Conservation (phyloP, 148 eudicot species). For the Camellia sinensis region DNA sequence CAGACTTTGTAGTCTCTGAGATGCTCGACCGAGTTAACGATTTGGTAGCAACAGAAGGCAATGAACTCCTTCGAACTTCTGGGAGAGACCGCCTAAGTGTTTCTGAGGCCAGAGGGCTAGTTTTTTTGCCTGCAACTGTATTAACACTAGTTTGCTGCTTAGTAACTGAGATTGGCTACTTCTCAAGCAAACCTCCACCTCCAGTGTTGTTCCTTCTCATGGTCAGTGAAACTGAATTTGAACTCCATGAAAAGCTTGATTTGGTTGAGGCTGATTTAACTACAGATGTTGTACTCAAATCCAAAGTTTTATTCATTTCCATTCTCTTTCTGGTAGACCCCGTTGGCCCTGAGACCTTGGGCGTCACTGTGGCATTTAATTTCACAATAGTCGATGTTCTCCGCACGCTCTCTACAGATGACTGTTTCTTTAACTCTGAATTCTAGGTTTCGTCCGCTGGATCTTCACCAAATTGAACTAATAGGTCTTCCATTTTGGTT, state of each 20-base stretch:
- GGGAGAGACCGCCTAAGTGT: constrained; percentile 69
- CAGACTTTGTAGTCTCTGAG: constrained; percentile 39
- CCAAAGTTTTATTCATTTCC: constrained; percentile 34
- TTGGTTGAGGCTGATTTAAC: constrained; percentile 39
- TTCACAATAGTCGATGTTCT: constrained; percentile 24
- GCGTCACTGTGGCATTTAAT: constrained; percentile 18
- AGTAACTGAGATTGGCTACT: constrained; percentile 30
- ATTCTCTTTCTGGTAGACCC: constrained; percentile 36
- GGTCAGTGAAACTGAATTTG: constrained; percentile 36
- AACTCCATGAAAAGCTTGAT: constrained; percentile 42
- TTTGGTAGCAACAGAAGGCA: constrained; percentile 40
- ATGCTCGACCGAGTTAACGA: constrained; percentile 25
- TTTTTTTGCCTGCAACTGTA: constrained; percentile 31
- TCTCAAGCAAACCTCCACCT: constrained; percentile 56
- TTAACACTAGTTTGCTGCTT: constrained; percentile 31
- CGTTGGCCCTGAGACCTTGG: constrained; percentile 32
- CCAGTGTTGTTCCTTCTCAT: constrained; percentile 91
- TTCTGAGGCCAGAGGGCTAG: constrained; percentile 30
- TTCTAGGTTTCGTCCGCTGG: constrained; percentile 21
- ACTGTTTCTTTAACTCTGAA: constrained; percentile 25
- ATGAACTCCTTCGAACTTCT: constrained; percentile 48
- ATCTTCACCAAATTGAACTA: constrained; percentile 24
- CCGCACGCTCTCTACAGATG: constrained; percentile 28
- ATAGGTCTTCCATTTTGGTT: constrained; percentile 40
- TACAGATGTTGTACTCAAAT: constrained; percentile 18